These are phyloP conservation scores for Hylodesmum podocarpum DNA, from an alignment of 306 rosid species.

Conservation along the genomic window DNA sequence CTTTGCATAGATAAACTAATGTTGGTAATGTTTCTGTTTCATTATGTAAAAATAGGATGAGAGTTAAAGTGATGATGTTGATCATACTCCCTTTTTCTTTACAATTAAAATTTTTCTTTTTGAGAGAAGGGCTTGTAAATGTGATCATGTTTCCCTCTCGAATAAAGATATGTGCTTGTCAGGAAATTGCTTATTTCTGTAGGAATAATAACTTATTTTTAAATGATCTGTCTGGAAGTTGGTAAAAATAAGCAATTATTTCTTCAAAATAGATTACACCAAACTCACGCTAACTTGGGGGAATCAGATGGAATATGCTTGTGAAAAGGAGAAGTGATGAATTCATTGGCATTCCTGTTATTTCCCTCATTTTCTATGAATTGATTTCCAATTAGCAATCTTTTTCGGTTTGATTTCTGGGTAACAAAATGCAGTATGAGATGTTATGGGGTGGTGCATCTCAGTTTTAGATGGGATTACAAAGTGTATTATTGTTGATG, in stretches of 20 bases:
- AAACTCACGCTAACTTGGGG: neutral
- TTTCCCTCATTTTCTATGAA: neutral
- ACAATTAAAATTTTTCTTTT: neutral
- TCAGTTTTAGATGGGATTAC: slow-evolving; percentile 3
- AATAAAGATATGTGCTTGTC: neutral
- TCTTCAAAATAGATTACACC: neutral
- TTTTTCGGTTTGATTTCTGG: neutral
- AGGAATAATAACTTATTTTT: neutral
- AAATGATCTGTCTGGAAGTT: neutral
- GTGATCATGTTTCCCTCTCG: neutral
- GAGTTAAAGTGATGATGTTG: neutral
- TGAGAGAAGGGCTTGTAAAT: neutral
- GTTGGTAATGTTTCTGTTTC: neutral
- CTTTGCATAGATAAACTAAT: neutral
- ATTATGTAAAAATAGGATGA: neutral
- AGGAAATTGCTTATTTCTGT: neutral
- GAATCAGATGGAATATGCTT: slow-evolving; percentile 13
- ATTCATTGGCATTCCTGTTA: neutral
- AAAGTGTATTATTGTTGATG: neutral
- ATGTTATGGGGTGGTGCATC: neutral
- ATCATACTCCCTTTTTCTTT: neutral
- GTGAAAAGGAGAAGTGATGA: neutral
- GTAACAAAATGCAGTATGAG: neutral
- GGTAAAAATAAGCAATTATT: neutral
- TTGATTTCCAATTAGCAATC: neutral